These are phyloP conservation scores for Collybiopsis confluens DNA, from an alignment of 768 basidiomycete species.

Conservation along the genomic window DNA sequence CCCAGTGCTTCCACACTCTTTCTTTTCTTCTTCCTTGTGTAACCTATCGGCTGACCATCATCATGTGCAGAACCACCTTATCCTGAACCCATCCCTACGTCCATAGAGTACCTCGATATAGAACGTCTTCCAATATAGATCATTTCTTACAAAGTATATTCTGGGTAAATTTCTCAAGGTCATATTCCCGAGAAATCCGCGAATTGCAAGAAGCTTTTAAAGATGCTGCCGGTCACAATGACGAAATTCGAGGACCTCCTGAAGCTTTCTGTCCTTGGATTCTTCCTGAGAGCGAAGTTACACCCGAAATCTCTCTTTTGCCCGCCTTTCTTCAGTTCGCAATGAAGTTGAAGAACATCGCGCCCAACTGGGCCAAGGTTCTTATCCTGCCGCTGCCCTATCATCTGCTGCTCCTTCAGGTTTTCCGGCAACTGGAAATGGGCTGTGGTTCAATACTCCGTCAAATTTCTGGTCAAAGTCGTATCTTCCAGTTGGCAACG, in stretches of 20 bases:
- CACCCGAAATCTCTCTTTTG: not conserved
- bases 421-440: constrained; percentile 74
- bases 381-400: constrained; percentile 2
- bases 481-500: constrained; percentile 71
- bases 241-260: not conserved
- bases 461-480: constrained; percentile 54
- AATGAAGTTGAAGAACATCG: not conserved
- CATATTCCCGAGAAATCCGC: not conserved
- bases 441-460: constrained; percentile 60
- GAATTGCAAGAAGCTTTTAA: not conserved
- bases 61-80: not conserved
- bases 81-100: not conserved
- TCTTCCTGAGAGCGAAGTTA: not conserved
- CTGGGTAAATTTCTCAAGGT: too few relatives aligned
- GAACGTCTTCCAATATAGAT: too few relatives aligned
- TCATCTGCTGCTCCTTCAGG: constrained; percentile 29
- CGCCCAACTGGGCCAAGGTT: not conserved
- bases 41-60: constrained; percentile 1
- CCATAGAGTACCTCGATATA: too few relatives aligned
- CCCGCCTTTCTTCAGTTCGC: not conserved
- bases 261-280: not conserved
- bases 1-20: too few relatives aligned
- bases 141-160: too few relatives aligned
- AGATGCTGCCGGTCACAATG: not conserved
- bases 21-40: too few relatives aligned